A percentile compares a stretch with the other conserved stretches of the same genome.
Evolutionary conservation across 495 filamentous ascomycete genomes (phyloP).

Genomic region (Xylaria castorea): DNA sequence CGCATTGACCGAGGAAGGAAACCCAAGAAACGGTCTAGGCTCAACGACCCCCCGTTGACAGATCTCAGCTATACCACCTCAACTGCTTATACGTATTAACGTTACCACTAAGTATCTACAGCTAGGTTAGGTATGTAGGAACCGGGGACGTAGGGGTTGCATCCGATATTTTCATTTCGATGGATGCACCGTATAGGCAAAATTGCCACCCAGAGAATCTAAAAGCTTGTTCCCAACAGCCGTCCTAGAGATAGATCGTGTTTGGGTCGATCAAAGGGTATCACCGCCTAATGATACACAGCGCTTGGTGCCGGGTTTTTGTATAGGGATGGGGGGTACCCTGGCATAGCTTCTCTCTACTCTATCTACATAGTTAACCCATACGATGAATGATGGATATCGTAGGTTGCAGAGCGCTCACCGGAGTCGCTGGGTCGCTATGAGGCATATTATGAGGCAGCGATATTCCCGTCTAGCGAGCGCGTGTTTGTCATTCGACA

Average conservation of each 20-base stretch:
- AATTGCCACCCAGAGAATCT: slow-evolving; percentile 26
- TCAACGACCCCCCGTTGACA: slow-evolving; percentile 19
- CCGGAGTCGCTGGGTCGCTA: slow-evolving; percentile 5
- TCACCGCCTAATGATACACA: slow-evolving; percentile 7
- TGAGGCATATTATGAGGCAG: neutral
- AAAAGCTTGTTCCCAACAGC: slow-evolving; percentile 28
- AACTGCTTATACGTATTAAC: too few relatives aligned
- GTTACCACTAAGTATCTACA: slow-evolving; percentile 5
- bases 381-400: neutral
- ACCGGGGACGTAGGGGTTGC: slow-evolving; percentile 22
- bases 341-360: neutral
- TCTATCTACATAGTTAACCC: too few relatives aligned
- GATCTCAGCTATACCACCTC: slow-evolving; percentile 23
- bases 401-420: neutral
- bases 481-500: slow-evolving; percentile 6
- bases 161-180: slow-evolving; percentile 23
- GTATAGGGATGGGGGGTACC: neutral
- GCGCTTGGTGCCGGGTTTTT: slow-evolving; percentile 1
- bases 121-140: slow-evolving; percentile 18
- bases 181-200: slow-evolving; percentile 18
- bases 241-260: neutral
- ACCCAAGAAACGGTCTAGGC: slow-evolving; percentile 24
- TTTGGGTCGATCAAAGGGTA: slow-evolving; percentile 10
- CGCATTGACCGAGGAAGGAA: slow-evolving; percentile 11
- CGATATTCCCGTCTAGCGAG: slow-evolving; percentile 7